Conservation (phyloP, 257 asterid species). For the Rehmannia glutinosa region DNA sequence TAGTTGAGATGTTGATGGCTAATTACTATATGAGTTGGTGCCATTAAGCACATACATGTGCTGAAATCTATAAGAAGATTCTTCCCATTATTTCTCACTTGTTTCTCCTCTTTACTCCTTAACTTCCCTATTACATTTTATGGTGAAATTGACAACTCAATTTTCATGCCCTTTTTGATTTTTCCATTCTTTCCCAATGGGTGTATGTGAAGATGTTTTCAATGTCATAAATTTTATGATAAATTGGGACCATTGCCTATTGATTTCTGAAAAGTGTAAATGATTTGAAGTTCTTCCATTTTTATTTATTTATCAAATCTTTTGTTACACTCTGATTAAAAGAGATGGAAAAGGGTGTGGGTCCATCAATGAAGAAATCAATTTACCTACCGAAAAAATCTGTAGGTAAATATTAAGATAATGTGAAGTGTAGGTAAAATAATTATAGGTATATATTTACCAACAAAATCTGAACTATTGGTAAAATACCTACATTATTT, state of each 20-base stretch:
- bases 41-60: neutral
- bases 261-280: neutral
- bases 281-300: neutral
- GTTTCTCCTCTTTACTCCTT: too few relatives aligned
- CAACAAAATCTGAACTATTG: too few relatives aligned
- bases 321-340: too few relatives aligned
- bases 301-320: neutral
- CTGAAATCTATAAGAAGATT: neutral
- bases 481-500: too few relatives aligned
- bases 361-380: too few relatives aligned
- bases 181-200: neutral
- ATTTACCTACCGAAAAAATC: too few relatives aligned
- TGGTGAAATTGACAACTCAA: neutral
- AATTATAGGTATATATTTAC: too few relatives aligned
- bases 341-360: too few relatives aligned
- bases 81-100: neutral
- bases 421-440: too few relatives aligned
- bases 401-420: too few relatives aligned
- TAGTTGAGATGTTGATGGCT: neutral
- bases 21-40: neutral
- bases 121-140: neutral
- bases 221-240: neutral
- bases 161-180: neutral
- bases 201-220: neutral
- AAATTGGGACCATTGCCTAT: neutral